Conservation (phyloP, 1,284 basidiomycete species). For the Porogramme epimiltina region DNA sequence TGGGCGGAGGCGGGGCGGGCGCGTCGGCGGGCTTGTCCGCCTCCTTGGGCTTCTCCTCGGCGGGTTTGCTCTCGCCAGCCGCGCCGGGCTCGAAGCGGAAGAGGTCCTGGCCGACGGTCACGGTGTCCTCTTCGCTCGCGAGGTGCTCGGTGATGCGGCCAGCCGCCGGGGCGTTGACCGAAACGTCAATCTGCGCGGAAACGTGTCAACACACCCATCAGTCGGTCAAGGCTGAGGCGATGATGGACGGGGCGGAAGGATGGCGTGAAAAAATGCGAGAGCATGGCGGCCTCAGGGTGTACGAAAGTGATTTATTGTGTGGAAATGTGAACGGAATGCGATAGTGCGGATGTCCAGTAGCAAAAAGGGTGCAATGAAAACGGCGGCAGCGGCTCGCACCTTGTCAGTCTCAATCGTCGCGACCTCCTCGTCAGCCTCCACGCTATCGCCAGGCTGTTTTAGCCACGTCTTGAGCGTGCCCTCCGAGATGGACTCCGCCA, state of each 20-base stretch:
- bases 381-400: conserved; percentile 50
- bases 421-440: conserved; percentile 93
- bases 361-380: not conserved
- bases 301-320: too few relatives aligned
- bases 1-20: conserved; percentile 39
- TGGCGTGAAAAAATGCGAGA: not conserved
- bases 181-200: conserved; percentile 84
- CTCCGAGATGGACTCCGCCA: conserved; percentile 99
- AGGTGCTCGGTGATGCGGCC: conserved; percentile 90
- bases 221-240: not conserved
- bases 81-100: conserved; percentile 89
- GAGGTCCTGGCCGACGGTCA: conserved; percentile 93
- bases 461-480: conserved; percentile 96
- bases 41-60: conserved; percentile 34
- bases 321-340: too few relatives aligned
- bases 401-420: conserved; percentile 99
- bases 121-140: conserved; percentile 92
- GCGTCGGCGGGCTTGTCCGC: conserved; percentile 50
- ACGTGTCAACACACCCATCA: conserved; percentile 1
- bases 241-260: not conserved
- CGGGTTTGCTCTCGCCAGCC: conserved; percentile 46
- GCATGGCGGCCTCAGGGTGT: too few relatives aligned
- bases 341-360: not conserved
- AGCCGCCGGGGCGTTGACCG: conserved; percentile 90
- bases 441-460: conserved; percentile 92